Evolutionary conservation across 140 eudicot genomes (phyloP), one percentile per base, ranked within the genome.

Genomic region (Stevia rebaudiana): DNA sequence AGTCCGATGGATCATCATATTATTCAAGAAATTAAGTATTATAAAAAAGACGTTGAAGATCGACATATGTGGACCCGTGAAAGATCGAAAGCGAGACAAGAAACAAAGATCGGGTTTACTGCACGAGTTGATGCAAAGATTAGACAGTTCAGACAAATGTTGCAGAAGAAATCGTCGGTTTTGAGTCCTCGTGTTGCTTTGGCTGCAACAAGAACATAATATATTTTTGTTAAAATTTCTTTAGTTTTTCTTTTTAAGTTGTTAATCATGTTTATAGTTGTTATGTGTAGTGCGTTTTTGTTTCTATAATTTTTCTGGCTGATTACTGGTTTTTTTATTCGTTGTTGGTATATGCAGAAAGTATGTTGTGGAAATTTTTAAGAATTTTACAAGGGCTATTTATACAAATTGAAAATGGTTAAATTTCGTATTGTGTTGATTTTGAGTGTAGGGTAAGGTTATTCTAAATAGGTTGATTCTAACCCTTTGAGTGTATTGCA

Each of bases 1-100:
- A 77, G 88, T 66, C 98, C 98, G 0, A 74, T 84, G 87, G 98
- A 92, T 71, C 98, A 92, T 73, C 98, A 92, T 8, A 70, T 92
- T 15, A 92, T 92, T 55, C 98, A 92, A 83, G 98, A 92, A 46
- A 92, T 92, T 56, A 92, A 87, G 51, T 88, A 83, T 69, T 92
- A 79, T n/a, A 82, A 68, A 76, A 87, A 83, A 74, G 95, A 92
- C 16, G 68, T 84, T 17, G 83, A 81, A 61, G 96, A 92, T 61
- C 78, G 80, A 21, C 77, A 55, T 31, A 92, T 92, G 98, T 92
- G 98, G 98, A 74, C 63, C 9, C 54, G 78, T 8, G 98, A 92
- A 52, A 62, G 83, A 36, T 74, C 85, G 0, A 85, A 82, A 68
- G 94, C 86, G 6, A 74, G 86, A 37, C 80, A 74, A 69, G 75